These are phyloP conservation scores for Diutina neorugosa DNA, from an alignment of 1,139 yeast genomes.

Conservation along the genomic window DNA sequence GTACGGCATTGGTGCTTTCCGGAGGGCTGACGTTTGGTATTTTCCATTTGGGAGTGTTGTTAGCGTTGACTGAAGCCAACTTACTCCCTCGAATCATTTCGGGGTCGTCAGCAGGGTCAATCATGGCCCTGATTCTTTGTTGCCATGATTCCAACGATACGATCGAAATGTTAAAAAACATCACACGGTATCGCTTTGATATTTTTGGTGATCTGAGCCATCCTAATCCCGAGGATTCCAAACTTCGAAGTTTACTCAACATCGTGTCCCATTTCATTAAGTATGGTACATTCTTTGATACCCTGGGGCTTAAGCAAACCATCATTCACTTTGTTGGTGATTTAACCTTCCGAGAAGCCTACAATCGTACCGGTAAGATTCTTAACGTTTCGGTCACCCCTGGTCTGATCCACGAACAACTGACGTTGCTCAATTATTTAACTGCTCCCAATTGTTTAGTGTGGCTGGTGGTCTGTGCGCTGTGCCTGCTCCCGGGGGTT, in stretches of 20 bases:
- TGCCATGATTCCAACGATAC: constrained; percentile 72
- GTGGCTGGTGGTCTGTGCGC: constrained; percentile 92
- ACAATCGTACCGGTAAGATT: constrained; percentile 46
- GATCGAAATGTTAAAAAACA: constrained; percentile 36
- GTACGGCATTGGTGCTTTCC: constrained; percentile 83
- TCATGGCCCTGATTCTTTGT: constrained; percentile 81
- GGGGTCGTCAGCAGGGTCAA: constrained; percentile 95
- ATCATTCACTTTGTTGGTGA: constrained; percentile 80
- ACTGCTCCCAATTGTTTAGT: constrained; percentile 40
- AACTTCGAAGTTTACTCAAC: constrained; percentile 26
- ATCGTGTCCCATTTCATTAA: constrained; percentile 45
- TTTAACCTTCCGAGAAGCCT: constrained; percentile 58
- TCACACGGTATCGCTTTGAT: constrained; percentile 49
- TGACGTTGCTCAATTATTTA: constrained; percentile 31
- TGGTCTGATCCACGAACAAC: constrained; percentile 53
- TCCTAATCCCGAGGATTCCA: constrained; percentile 25
- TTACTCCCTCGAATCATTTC: constrained; percentile 82
- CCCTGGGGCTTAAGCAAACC: constrained; percentile 55
- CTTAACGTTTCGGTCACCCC: constrained; percentile 44
- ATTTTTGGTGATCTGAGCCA: constrained; percentile 37
- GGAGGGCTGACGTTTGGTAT: constrained; percentile 96
- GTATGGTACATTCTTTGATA: constrained; percentile 85
- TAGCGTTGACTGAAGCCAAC: constrained; percentile 62
- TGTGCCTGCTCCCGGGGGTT: constrained; percentile 87
- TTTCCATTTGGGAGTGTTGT: constrained; percentile 83